A percentile compares a stretch with the other conserved stretches of the same genome.
These are phyloP conservation scores for Dillenia suffruticosa DNA, from an alignment of 164 flowering plant genomes.

Conservation along the genomic window DNA sequence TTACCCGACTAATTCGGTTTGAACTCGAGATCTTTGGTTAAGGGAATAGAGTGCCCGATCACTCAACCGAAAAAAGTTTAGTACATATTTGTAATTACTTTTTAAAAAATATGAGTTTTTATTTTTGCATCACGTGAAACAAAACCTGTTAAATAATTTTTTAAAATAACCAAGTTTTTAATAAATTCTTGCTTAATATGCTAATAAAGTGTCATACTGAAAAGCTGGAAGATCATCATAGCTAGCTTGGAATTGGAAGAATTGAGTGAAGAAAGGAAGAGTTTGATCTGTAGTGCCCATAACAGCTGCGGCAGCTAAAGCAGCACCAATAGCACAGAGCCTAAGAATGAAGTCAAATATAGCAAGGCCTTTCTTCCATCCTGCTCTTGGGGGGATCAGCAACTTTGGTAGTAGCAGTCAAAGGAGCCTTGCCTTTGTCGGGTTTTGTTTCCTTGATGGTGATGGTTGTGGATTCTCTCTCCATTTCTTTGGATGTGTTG, in stretches of 20 bases:
- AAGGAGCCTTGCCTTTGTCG: conserved; percentile 29
- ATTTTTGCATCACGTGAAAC: no score
- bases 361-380: conserved; percentile 50
- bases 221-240: conserved; percentile 73
- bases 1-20: no score
- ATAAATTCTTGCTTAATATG: background rate
- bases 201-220: conserved; percentile 32
- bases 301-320: conserved; percentile 52
- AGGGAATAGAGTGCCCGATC: no score
- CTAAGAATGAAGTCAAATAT: conserved; percentile 67
- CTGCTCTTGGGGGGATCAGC: conserved; percentile 16
- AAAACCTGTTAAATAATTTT: no score
- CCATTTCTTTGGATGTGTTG: conserved; percentile 15
- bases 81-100: no score
- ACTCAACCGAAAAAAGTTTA: no score
- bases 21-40: no score
- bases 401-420: conserved; percentile 15
- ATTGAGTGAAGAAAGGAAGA: conserved; percentile 87
- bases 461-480: conserved; percentile 22
- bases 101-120: no score
- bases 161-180: background rate
- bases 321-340: conserved; percentile 39
- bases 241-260: conserved; percentile 75
- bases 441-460: conserved; percentile 35
- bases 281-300: conserved; percentile 80